Conservation (phyloP, 345 rosid species). For the Brassica cretica region DNA sequence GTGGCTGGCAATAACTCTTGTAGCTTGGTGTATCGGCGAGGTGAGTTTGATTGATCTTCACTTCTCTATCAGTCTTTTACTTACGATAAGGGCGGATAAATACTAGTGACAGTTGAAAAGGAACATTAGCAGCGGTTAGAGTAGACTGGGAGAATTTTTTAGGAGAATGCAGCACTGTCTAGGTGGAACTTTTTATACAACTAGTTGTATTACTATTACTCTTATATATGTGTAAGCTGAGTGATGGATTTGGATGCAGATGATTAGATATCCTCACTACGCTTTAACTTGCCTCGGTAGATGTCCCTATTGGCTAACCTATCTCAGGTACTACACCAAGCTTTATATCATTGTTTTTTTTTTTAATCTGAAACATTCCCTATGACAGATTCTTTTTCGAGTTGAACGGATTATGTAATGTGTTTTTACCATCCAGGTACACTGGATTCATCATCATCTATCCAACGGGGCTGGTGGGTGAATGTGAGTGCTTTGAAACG, state of each 20-base stretch:
- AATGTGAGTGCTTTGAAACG: conserved; percentile 57
- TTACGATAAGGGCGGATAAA: background rate
- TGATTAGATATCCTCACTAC: conserved; percentile 76
- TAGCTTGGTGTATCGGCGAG: conserved; percentile 75
- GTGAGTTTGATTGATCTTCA: conserved; percentile 44
- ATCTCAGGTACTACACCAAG: conserved; percentile 56
- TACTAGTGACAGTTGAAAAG: background rate
- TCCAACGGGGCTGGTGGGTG: conserved; percentile 74
- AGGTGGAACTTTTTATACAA: background rate
- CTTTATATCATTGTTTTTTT: background rate
- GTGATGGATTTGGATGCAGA: conserved; percentile 44
- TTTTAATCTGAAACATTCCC: background rate
- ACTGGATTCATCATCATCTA: conserved; percentile 70
- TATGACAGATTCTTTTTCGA: background rate
- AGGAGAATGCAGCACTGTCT: background rate
- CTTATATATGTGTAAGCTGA: conserved; percentile 15
- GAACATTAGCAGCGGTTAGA: background rate
- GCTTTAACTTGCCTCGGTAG: conserved; percentile 53
- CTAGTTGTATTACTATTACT: background rate
- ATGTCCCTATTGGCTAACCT: conserved; percentile 70
- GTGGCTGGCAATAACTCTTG: conserved; percentile 66
- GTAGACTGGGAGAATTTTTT: background rate
- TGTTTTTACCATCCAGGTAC: conserved; percentile 50
- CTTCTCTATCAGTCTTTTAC: conserved; percentile 2
- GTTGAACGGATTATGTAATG: background rate